These are phyloP conservation scores for Raffaelea albimanens DNA, from an alignment of 2,329 filamentous ascomycete genomes.

Conservation along the genomic window DNA sequence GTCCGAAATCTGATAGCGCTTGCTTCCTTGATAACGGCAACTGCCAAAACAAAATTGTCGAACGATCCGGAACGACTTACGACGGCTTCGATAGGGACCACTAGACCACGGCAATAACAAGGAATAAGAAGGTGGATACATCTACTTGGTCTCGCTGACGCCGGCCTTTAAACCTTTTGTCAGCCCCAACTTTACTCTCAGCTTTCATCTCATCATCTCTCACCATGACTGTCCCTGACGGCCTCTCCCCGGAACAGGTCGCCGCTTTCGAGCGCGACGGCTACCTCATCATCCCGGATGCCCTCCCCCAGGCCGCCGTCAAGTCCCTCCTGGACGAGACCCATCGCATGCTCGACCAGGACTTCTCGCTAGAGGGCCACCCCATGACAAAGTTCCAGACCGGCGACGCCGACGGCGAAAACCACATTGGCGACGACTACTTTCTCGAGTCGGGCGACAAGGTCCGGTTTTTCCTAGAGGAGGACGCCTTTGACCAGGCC, in stretches of 20 bases:
- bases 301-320: constrained; percentile 58
- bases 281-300: constrained; percentile 78
- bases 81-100: no score
- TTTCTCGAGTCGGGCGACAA: constrained; percentile 87
- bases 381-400: constrained; percentile 93
- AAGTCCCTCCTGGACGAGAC: constrained; percentile 65
- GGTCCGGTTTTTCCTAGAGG: constrained; percentile 94
- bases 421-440: constrained; percentile 90
- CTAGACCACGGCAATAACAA: no score
- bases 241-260: constrained; percentile 65
- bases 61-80: no score
- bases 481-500: constrained; percentile 67
- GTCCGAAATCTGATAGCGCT: no score
- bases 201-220: no score
- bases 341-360: constrained; percentile 54
- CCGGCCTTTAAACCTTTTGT: no score
- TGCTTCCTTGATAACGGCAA: no score
- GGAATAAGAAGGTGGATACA: no score
- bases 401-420: constrained; percentile 47
- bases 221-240: constrained; percentile 18
- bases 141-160: no score
- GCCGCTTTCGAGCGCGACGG: constrained; percentile 69
- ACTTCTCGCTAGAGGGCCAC: constrained; percentile 72
- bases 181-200: no score
- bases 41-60: no score